Evolutionary conservation across 441 rosid species (phyloP).

Genomic region (Gossypium trilobum): DNA sequence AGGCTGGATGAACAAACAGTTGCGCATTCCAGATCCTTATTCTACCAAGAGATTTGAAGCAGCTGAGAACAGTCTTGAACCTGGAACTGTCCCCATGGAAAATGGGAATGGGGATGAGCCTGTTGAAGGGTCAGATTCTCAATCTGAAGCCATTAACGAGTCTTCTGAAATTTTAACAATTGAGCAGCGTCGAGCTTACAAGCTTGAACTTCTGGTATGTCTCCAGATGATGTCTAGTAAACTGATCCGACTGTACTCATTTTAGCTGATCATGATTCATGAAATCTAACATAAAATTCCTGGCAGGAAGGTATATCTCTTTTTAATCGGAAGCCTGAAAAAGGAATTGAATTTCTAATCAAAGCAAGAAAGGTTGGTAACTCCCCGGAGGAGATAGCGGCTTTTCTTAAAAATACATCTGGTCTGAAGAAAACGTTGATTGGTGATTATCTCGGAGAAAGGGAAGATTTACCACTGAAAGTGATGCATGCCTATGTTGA

Average conservation of each 20-base stretch:
- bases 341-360: conserved; percentile 93
- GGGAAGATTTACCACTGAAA: conserved; percentile 80
- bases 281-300: conserved; percentile 37
- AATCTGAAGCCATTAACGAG: conserved; percentile 71
- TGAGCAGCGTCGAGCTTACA: conserved; percentile 97
- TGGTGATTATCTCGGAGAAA: conserved; percentile 97
- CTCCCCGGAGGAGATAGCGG: conserved; percentile 90
- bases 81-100: conserved; percentile 48
- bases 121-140: conserved; percentile 72
- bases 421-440: conserved; percentile 80
- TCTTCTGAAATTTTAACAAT: conserved; percentile 75
- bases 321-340: conserved; percentile 89
- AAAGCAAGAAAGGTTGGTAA: conserved; percentile 89
- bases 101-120: conserved; percentile 78
- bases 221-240: background rate
- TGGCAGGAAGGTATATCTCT: conserved; percentile 99
- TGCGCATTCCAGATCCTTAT: conserved; percentile 71
- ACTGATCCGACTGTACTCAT: conserved; percentile 4
- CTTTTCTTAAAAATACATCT: conserved; percentile 76
- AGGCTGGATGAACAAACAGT: conserved; percentile 93
- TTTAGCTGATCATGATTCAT: conserved; percentile 12
- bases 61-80: conserved; percentile 47
- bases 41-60: conserved; percentile 54
- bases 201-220: conserved; percentile 91
- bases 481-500: conserved; percentile 98